Base-by-base conservation (phyloP, 306 rosid genomes). In the Albizia julibrissin region DNA sequence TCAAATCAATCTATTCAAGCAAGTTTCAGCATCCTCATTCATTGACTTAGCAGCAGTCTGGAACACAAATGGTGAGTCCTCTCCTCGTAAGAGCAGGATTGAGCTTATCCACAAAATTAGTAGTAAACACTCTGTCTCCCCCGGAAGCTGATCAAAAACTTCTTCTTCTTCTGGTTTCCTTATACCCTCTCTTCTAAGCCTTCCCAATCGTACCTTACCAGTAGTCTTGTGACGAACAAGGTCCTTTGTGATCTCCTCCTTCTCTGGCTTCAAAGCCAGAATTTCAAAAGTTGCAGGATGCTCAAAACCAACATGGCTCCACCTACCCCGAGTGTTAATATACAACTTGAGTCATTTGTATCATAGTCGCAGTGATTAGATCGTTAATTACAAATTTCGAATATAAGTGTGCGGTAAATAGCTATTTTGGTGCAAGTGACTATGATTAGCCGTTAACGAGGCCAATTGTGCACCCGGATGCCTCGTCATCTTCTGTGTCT, bases 111-210 rank as follows among this genome's bases (percentile, higher is more conserved):
- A 87, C 85, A 78, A 84, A 87, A 37, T 90, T 91, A 0, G 97
- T 90, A 0, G 98, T 90, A 49, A 93, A 82, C n/a, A 89, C 75
- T 61, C 88, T 84, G 58, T 90, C 94, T 10, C 90, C 88, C 3
- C 92, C 94, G 78, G 92, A 90, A 15, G 98, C 89, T 9, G 97
- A 91, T 97, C 98, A 90, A 68, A 91, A 7, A 34, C 24, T 2
- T 68, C 89, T 42, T 87, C 88, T 34, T 87, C 81, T 22, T 59
- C 66, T 11, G 5, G 62, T 64, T 11, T 50, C 68, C 44, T 85
- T 2, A 39, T 86, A 86, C 29, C 95, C 92, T 5, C 94, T 58
- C 43, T 89, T 91, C 92, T 91, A 91, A 26, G 95, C 75, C 80
- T 89, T 89, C 0, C 92, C 95, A 31, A 91, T 66, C 26, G 80